Evolutionary conservation across 2,329 filamentous ascomycete species (phyloP), one percentile per base, ranked within the genome.

Genomic region (Alternaria panax): DNA sequence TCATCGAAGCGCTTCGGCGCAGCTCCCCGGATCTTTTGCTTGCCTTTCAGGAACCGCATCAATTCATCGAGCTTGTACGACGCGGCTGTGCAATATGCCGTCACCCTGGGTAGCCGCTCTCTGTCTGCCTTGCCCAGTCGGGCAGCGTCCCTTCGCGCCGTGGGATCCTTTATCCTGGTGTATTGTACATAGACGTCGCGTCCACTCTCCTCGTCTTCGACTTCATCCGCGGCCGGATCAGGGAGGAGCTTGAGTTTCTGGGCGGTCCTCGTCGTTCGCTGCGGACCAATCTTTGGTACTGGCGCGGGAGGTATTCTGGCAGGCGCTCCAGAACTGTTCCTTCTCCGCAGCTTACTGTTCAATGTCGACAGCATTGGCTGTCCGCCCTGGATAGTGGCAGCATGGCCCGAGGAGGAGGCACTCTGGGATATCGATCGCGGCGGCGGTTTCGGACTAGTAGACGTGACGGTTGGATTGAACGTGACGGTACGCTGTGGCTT

Each of bases 241-340:
- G 95, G 95, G 16, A 99, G 83, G n/a, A 99, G 86, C 81, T 99
- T 99, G 62, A 99, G 85, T 81, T 99, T 99, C 82, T 98, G 93
- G 2, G 92, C 92, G 65, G 92, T 97, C 79, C 97, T 96, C 24
- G 93, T 96, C 57, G 93, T 98, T 78, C 95, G 85, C 77, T 99
- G 95, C 0, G 95, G 94, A 2, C 95, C 95, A 59, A 97, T 92
- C 80, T 98, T 97, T 52, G 85, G 80, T 9, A 72, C 79, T 2
- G 80, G 77, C n/a, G 77, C 69, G 16, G 69, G 55, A 4, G 82
- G 78, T 34, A 76, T 75, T 40, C 79, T 77, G 27, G 85, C 79
- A 18, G 87, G 82, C 53, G 87, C 83, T 53, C 92, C 90, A 71
- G 92, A 90, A 78, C 92, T 96, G 73, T 97, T 95, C 65, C 93